These are phyloP conservation scores for Ceraceosorus bombacis DNA, from an alignment of 1,284 basidiomycete genomes.

Conservation along the genomic window DNA sequence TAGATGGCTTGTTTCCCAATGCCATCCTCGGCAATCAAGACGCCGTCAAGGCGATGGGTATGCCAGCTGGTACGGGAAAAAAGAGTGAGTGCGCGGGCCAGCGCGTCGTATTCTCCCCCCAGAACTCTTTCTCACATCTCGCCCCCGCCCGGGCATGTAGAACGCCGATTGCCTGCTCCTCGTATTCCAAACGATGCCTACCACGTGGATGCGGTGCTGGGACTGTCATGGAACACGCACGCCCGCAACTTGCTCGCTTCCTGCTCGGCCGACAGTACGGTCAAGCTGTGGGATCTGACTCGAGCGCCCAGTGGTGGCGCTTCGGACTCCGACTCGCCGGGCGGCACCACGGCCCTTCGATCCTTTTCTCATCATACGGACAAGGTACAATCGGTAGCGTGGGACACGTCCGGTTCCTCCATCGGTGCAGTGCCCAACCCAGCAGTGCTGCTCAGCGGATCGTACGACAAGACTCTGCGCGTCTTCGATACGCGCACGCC, in stretches of 20 bases:
- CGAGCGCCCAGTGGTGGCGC: slow-evolving; percentile 55
- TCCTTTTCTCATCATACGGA: slow-evolving; percentile 79
- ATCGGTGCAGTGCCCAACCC: slow-evolving; percentile 53
- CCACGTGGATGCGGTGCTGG: slow-evolving; percentile 88
- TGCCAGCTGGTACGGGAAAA: slow-evolving; percentile 42
- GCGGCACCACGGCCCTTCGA: slow-evolving; percentile 58
- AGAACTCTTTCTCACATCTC: slow-evolving; percentile 40
- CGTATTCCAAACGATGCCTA: slow-evolving; percentile 61
- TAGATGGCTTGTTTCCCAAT: slow-evolving; percentile 90
- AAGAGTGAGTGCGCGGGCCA: slow-evolving; percentile 25
- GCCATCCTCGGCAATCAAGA: slow-evolving; percentile 78
- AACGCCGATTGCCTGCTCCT: slow-evolving; percentile 77
- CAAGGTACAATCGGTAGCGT: slow-evolving; percentile 95
- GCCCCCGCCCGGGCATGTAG: slow-evolving; percentile 52
- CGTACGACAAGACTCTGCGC: slow-evolving; percentile 84
- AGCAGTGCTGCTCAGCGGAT: slow-evolving; percentile 80
- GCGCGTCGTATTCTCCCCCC: slow-evolving; percentile 61
- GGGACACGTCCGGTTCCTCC: slow-evolving; percentile 65
- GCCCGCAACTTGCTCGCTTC: slow-evolving; percentile 86
- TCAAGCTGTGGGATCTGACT: slow-evolving; percentile 94
- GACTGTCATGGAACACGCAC: slow-evolving; percentile 81
- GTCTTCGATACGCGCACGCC: slow-evolving; percentile 86
- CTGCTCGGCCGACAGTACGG: slow-evolving; percentile 85
- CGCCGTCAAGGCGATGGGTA: slow-evolving; percentile 28
- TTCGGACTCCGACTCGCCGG: slow-evolving; percentile 11